Percentiles rank a stretch among this genome's conserved stretches.
Conservation (phyloP, 352 stramenopile species). For the Phytophthora citrophthora region DNA sequence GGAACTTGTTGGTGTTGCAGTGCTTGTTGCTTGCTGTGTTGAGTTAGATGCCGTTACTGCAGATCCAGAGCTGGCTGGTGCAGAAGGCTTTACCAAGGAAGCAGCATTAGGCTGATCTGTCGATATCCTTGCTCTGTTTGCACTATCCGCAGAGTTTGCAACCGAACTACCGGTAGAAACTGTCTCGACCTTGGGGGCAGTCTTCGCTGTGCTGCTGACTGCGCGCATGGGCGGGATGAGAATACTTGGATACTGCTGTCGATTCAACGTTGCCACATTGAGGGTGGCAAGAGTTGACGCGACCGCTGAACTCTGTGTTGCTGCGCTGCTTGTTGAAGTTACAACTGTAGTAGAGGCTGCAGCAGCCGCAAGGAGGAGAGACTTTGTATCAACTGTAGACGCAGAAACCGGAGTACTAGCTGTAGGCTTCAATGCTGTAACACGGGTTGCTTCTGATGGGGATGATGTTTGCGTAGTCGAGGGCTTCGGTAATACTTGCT, state of each 20-base stretch:
- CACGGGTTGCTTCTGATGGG: slow-evolving; percentile 11
- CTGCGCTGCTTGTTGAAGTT: slow-evolving; percentile 10
- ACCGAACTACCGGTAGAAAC: neutral
- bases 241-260: slow-evolving; percentile 68
- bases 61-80: slow-evolving; percentile 2
- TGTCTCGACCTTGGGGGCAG: slow-evolving; percentile 16
- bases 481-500: slow-evolving; percentile 19
- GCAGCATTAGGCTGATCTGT: neutral
- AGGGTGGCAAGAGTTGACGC: slow-evolving; percentile 37
- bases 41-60: neutral
- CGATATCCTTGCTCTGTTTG: slow-evolving; percentile 12
- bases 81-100: neutral
- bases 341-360: slow-evolving; percentile 14
- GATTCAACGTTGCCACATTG: slow-evolving; percentile 46
- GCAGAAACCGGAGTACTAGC: slow-evolving; percentile 1
- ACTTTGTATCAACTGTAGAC: slow-evolving; percentile 19
- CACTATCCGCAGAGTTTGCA: neutral
- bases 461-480: slow-evolving; percentile 5
- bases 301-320: slow-evolving; percentile 11
- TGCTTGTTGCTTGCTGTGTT: slow-evolving; percentile 3
- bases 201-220: slow-evolving; percentile 23
- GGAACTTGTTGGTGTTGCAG: too few species aligned
- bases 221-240: slow-evolving; percentile 39
- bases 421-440: slow-evolving; percentile 2
- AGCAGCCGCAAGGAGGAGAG: slow-evolving; percentile 24